Conservation (phyloP, 2,329 filamentous ascomycete genomes). For the Nemania bipapillata region DNA sequence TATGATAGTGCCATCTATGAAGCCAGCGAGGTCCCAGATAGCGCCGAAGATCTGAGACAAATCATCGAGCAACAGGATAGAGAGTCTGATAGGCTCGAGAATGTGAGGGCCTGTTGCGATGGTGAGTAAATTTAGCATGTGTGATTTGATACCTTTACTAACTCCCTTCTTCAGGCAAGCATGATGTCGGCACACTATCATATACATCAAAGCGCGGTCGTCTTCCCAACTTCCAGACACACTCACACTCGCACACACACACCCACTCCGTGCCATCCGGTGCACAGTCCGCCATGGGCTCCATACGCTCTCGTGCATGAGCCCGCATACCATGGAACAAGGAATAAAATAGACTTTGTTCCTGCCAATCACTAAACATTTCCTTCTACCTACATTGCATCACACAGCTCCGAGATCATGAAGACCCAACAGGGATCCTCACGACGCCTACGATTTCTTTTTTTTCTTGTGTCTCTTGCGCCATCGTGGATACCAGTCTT, state of each 20-base stretch:
- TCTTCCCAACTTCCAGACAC: constrained; percentile 48
- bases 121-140: constrained; percentile 68
- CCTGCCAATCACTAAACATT: constrained; percentile 39
- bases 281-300: constrained; percentile 39
- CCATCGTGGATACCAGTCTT: background rate
- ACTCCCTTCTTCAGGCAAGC: constrained; percentile 67
- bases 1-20: constrained; percentile 66
- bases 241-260: constrained; percentile 49
- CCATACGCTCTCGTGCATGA: constrained; percentile 53
- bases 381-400: constrained; percentile 11
- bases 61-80: constrained; percentile 82
- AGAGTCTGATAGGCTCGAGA: constrained; percentile 84
- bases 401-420: constrained; percentile 18
- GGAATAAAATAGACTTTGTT: constrained; percentile 10
- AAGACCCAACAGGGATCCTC: constrained; percentile 31
- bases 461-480: constrained; percentile 14
- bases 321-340: constrained; percentile 4
- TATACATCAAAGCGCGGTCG: constrained; percentile 60
- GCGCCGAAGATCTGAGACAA: constrained; percentile 82
- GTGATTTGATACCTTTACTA: background rate
- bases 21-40: constrained; percentile 74
- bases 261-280: constrained; percentile 49
- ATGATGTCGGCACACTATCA: constrained; percentile 73
- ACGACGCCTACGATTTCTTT: constrained; percentile 37
- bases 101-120: constrained; percentile 96